Conservation (phyloP, 2,329 filamentous ascomycete genomes). For the Fusarium brachygibbosum region DNA sequence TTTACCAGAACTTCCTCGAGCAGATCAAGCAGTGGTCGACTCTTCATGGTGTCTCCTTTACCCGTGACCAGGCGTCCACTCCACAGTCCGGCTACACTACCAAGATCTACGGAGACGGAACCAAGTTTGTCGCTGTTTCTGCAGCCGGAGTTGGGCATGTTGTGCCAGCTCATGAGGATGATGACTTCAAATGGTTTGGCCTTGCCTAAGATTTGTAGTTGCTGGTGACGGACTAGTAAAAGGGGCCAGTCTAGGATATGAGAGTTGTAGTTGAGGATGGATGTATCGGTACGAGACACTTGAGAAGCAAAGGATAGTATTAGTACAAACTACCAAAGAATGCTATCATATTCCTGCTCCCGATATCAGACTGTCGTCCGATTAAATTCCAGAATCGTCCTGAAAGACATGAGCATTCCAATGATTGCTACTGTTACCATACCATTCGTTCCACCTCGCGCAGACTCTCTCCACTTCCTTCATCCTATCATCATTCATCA, state of each 20-base stretch:
- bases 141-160: slow-evolving; percentile 16
- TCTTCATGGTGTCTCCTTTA: not conserved
- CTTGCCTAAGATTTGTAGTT: not conserved
- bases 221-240: rapidly evolving
- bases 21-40: slow-evolving; percentile 66
- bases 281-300: not conserved
- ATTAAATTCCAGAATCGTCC: slow-evolving; percentile 18
- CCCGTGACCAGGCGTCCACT: not conserved
- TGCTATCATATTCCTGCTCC: not conserved
- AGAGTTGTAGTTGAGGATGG: not conserved
- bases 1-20: slow-evolving; percentile 69
- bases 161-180: not conserved
- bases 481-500: slow-evolving; percentile 7
- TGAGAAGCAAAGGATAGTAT: not conserved
- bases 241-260: not conserved
- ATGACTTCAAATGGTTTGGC: slow-evolving; percentile 16
- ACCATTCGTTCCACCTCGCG: slow-evolving; percentile 31
- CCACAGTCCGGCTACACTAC: slow-evolving; percentile 4
- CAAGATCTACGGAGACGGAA: slow-evolving; percentile 15
- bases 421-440: slow-evolving; percentile 4
- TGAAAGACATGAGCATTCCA: slow-evolving; percentile 22
- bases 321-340: not conserved
- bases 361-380: not conserved
- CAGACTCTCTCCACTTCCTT: slow-evolving; percentile 26
- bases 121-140: slow-evolving; percentile 14